Evolutionary conservation across 148 eudicot species (phyloP), one percentile per base, ranked within the genome.

Genomic region (Arctostaphylos glauca): DNA sequence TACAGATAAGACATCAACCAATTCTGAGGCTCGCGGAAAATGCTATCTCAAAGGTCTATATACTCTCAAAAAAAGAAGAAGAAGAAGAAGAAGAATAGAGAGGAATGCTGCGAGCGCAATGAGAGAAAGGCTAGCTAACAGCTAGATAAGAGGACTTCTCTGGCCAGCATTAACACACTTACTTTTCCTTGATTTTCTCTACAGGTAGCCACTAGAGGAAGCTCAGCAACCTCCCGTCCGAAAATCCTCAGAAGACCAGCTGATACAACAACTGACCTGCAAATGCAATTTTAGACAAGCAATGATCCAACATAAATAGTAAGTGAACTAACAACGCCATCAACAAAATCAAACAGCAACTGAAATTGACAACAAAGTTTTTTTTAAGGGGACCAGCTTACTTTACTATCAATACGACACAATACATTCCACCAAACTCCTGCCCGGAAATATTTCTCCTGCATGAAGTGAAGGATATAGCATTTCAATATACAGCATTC

Each of bases 391-490:
- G 78, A 83, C 38, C 13, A 47, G 82, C 94, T 88, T 89, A 96
- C 99, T 90, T 92, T 16, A 93, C 94, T 77, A 88, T 90, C 76
- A 96, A 80, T 75, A 96, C 91, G 49, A 96, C 89, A 84, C 97
- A 94, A 84, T 93, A 96, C 94, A 96, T 96, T 83, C 98, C 97
- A 77, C 94, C 95, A 74, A 96, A 96, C 84, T 96, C 99, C 80
- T 96, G 99, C 80, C 96, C 99, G 3, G 94, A 96, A 56, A 94
- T 93, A 86, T 96, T 96, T 91, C 98, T 92, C 90, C 99, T 96
- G 92, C 77, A 86, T 21, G 67, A 84, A 70, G 52, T 9, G 72
- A 75, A 85, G 74, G 18, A 73, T 72, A 72, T 71, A 15, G 75
- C 9, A 0, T 21, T 62, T 21, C 10, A 59, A 64, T 21, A 67